These are phyloP conservation scores for Rhynchospora pubera DNA, from an alignment of 176 grass and related monocot species.

Conservation along the genomic window DNA sequence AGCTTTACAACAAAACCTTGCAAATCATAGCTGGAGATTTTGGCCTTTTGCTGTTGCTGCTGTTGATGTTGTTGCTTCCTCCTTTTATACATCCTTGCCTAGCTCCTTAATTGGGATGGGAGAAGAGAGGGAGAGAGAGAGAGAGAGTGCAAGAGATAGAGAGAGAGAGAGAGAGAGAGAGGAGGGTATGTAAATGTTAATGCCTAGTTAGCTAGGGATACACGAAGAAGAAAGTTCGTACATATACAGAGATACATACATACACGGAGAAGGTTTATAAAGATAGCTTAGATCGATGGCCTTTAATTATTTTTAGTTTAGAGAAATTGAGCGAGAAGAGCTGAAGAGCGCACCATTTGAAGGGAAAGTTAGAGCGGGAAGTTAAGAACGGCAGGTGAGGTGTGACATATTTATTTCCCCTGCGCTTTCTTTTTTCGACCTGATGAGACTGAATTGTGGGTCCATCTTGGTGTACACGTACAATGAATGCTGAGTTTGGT, in stretches of 20 bases:
- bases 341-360: slow-evolving; percentile 17
- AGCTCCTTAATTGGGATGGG: no score
- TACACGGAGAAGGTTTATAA: background rate
- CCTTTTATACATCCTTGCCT: slow-evolving; percentile 5
- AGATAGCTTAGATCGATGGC: background rate
- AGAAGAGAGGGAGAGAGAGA: background rate
- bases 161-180: no score
- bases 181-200: background rate
- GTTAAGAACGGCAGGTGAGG: slow-evolving; percentile 28
- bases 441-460: background rate
- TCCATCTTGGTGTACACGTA: no score
- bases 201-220: background rate
- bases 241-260: background rate
- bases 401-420: background rate
- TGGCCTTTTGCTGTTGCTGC: background rate
- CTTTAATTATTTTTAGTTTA: background rate
- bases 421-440: background rate
- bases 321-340: background rate
- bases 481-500: background rate
- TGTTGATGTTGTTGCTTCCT: background rate
- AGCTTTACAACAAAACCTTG: slow-evolving; percentile 7
- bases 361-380: slow-evolving; percentile 21
- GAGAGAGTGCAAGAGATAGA: background rate
- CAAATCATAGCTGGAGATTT: background rate
- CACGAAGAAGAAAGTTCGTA: background rate